Base-by-base conservation (phyloP, 495 filamentous ascomycete species). In the Platismatia glauca region DNA sequence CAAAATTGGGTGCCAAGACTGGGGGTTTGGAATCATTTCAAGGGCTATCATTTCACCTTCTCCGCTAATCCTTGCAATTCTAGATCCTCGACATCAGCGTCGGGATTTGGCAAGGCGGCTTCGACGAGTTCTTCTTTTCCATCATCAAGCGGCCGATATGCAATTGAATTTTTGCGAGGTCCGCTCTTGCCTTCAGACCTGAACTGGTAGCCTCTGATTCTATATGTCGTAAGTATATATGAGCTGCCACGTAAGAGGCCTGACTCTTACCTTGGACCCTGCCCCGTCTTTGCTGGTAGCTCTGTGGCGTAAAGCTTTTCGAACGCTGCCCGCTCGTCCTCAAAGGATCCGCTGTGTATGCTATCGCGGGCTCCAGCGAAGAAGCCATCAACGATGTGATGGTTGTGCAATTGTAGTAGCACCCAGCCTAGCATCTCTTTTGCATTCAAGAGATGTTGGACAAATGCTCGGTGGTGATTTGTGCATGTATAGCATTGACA, bases 361-460 rank as follows among this genome's bases (percentile, higher is more conserved):
- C 79, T 84, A 4, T 71, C 68, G 9, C 92, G 83, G 7, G 95
- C 77, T 0, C 77, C 77, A 0, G 77, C 71, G 71, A 97, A 96
- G 77, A 98, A 97, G 0, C 69, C 48, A 58, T 84, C 79, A 55
- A 95, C 71, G 3, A 88, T 74, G 35, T 85, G 78, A 67, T 89
- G 81, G 71, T 98, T 98, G 74, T 98, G 94, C 16, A 95, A 79
- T 71, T 96, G 92, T 33, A 98, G 76, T 18, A 98, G 79, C 4
- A 89, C 88, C 94, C 94, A 98, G 31, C 84, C 93, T 4, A 96
- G 84, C 95, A 98, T 97, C 72, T 98, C 94, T 67, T 91, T 92
- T 0, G 94, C 90, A 20, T 78, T 72, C 6, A 98, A 80, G 7
- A 98, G 81, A 70, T 98, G 95, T 63, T 90, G 86, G 38, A 97